Percentiles rank a stretch among this genome's conserved stretches.
Evolutionary conservation across 2,329 filamentous ascomycete genomes (phyloP).

Genomic region (Cordyceps javanica): DNA sequence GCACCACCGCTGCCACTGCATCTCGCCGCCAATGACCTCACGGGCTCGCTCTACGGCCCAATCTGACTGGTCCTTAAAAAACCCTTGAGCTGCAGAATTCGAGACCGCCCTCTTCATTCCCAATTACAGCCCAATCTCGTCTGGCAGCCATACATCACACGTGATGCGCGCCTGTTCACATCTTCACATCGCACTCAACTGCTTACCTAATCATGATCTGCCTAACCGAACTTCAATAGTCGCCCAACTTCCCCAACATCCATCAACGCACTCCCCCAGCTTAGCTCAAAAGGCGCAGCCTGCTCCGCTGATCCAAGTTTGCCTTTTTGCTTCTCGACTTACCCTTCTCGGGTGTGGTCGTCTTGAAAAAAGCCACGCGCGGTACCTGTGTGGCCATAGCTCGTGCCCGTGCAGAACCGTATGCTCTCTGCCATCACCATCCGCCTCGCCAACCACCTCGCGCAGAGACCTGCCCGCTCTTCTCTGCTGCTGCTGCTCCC

Average conservation of each 20-base stretch:
- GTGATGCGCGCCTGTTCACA: conserved; percentile 2
- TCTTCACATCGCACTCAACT: not conserved
- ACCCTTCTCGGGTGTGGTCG: conserved; percentile 7
- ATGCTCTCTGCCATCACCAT: not conserved
- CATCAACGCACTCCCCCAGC: conserved; percentile 5
- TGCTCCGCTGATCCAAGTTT: conserved; percentile 1
- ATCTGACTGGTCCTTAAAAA: not conserved
- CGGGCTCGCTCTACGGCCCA: not conserved
- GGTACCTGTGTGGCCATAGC: conserved; percentile 6
- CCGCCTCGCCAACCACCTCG: not conserved
- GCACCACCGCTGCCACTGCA: not conserved
- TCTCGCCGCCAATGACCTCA: not conserved
- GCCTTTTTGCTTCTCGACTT: not conserved
- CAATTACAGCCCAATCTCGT: conserved; percentile 10
- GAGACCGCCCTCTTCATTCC: not conserved
- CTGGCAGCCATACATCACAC: conserved; percentile 11
- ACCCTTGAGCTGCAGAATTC: not conserved
- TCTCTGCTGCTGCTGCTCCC: not conserved
- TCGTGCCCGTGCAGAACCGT: not conserved
- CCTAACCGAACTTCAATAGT: conserved; percentile 10
- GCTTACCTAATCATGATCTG: conserved; percentile 12
- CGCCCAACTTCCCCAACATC: conserved; percentile 12
- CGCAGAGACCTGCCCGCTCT: not conserved
- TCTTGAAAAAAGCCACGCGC: not conserved
- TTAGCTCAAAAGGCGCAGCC: not conserved